A percentile compares a stretch with the other conserved stretches of the same genome.
These are phyloP conservation scores for Salinomyces thailandicus DNA, from an alignment of 2,329 filamentous ascomycete species.

Conservation along the genomic window DNA sequence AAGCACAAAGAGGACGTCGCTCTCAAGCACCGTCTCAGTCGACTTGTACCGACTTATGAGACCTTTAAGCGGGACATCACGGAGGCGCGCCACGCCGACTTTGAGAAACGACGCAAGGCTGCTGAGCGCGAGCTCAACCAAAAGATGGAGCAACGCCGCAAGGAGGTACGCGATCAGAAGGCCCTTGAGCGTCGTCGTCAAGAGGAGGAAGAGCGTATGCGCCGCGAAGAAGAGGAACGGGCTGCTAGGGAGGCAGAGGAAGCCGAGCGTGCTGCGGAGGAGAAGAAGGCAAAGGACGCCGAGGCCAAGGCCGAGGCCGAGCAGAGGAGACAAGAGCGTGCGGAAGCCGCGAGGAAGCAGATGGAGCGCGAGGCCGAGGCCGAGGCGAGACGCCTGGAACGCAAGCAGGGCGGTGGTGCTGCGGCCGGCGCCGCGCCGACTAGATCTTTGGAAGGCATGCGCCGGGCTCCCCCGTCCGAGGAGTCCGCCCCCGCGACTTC, in stretches of 20 bases:
- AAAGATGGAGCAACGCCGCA: conserved; percentile 77
- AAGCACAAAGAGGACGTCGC: conserved; percentile 90
- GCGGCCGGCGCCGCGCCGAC: conserved; percentile 28
- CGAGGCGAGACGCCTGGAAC: conserved; percentile 60
- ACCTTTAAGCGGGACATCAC: conserved; percentile 71
- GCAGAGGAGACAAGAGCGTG: conserved; percentile 52
- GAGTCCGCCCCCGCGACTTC: conserved; percentile 36
- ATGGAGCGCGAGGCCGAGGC: conserved; percentile 70
- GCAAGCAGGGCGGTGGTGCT: conserved; percentile 34
- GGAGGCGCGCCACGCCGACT: conserved; percentile 83
- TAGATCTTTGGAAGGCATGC: conserved; percentile 9
- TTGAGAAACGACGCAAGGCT: conserved; percentile 83
- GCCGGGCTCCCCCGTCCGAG: conserved; percentile 22
- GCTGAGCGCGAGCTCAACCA: conserved; percentile 89
- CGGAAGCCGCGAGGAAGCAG: conserved; percentile 25
- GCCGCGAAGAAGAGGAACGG: conserved; percentile 78
- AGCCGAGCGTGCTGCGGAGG: conserved; percentile 66
- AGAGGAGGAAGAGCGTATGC: conserved; percentile 70
- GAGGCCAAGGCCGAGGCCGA: conserved; percentile 53
- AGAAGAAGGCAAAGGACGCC: conserved; percentile 49
- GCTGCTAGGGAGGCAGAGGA: conserved; percentile 75
- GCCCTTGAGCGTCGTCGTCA: conserved; percentile 72
- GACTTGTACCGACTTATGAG: conserved; percentile 77
- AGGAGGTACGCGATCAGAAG: conserved; percentile 75
- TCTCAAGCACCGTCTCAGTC: conserved; percentile 82